Percentiles rank a stretch among this genome's conserved stretches.
Conservation (phyloP, 129 eudicot genomes). For the Ambrosia artemisiifolia region DNA sequence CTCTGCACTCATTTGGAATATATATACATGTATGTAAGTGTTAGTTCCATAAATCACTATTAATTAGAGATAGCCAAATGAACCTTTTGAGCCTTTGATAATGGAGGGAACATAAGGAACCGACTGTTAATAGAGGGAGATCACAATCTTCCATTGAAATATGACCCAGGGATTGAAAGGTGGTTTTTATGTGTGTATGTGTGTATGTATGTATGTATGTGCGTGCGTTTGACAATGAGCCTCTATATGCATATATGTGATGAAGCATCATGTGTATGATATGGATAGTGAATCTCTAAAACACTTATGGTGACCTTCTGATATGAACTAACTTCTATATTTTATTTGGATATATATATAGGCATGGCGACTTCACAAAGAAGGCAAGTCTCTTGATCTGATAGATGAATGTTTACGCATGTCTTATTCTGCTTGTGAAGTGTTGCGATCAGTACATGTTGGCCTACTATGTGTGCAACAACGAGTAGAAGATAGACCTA, state of each 20-base stretch:
- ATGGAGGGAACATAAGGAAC: not conserved
- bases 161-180: not conserved
- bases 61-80: not conserved
- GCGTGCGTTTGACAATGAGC: not conserved
- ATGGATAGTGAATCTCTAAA: not conserved
- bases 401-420: slow-evolving; percentile 5
- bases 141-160: not conserved
- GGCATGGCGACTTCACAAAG: slow-evolving; percentile 46
- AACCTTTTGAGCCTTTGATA: not conserved
- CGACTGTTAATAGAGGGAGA: not conserved
- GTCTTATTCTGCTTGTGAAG: slow-evolving; percentile 9
- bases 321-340: not conserved
- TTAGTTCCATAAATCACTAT: not conserved
- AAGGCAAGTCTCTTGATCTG: slow-evolving; percentile 36
- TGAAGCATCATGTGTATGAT: not conserved
- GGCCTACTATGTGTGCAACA: slow-evolving; percentile 44
- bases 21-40: not conserved
- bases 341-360: not conserved
- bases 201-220: not conserved
- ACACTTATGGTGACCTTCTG: too few relatives aligned
- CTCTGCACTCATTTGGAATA: not conserved
- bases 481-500: slow-evolving; percentile 44
- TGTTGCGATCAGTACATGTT: slow-evolving; percentile 31
- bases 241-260: not conserved
- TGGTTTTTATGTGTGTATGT: not conserved